phyloP scores from a whole-genome alignment of 371 early-diverging fungal species.

The Fennellomyces sp. region DNA sequence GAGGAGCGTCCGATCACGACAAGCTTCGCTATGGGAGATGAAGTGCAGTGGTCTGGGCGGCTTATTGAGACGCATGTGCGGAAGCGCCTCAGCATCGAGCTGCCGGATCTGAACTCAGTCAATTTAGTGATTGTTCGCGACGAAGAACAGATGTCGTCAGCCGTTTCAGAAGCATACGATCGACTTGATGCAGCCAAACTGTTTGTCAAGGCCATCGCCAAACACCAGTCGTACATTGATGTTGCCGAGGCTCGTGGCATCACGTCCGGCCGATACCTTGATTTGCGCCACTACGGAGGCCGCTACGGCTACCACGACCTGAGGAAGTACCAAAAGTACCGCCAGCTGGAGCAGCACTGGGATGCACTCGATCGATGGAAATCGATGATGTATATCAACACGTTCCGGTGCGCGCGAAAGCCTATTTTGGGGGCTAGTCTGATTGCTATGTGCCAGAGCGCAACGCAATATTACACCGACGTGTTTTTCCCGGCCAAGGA shows the following conservation, averaged over 20 bases:
- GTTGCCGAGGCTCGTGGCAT: constrained; percentile 36
- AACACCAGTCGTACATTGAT: constrained; percentile 21
- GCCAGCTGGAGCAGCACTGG: constrained; percentile 26
- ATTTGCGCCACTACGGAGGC: constrained; percentile 30
- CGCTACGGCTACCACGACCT: constrained; percentile 37
- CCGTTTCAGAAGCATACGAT: constrained; percentile 33
- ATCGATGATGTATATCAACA: constrained; percentile 38
- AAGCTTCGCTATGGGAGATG: constrained; percentile 70
- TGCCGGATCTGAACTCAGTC: constrained; percentile 41
- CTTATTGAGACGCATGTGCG: constrained; percentile 51
- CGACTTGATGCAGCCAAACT: constrained; percentile 45
- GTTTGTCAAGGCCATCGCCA: constrained; percentile 37
- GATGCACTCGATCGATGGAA: constrained; percentile 32
- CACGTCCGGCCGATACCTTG: constrained; percentile 26
- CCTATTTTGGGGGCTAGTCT: constrained; percentile 52
- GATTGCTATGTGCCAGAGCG: constrained; percentile 23
- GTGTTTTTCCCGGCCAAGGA: constrained; percentile 15
- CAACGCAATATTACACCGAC: constrained; percentile 10
- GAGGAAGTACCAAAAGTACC: constrained; percentile 36
- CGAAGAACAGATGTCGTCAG: constrained; percentile 31
- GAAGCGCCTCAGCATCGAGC: constrained; percentile 34
- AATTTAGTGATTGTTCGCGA: constrained; percentile 47
- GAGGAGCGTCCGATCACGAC: constrained; percentile 87
- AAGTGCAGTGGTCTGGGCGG: constrained; percentile 44
- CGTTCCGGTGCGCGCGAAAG: constrained; percentile 30